Percentiles rank a stretch among this genome's conserved stretches.
phyloP scores from a whole-genome alignment of 768 basidiomycete genomes.

The Kondoa subrosea region DNA sequence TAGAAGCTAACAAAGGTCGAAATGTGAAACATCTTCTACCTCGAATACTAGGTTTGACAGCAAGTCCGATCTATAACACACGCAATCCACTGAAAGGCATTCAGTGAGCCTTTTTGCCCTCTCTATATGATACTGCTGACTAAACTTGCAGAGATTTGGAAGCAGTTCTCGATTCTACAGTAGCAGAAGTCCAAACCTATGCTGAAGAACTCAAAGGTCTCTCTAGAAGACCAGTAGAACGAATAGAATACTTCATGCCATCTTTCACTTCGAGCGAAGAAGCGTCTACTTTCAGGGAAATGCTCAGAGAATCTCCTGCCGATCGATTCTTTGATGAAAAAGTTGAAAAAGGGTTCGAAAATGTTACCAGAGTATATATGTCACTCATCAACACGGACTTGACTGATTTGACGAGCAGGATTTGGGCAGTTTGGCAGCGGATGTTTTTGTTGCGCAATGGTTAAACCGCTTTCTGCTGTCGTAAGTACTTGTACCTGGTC shows the following conservation, averaged over 20 bases:
- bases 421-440: neutral
- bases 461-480: neutral
- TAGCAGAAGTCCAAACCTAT: neutral
- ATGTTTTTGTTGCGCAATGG: neutral
- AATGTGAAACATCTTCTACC: neutral
- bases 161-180: neutral
- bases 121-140: neutral
- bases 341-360: neutral
- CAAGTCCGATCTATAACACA: neutral
- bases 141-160: neutral
- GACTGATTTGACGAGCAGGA: neutral
- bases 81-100: neutral
- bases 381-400: neutral
- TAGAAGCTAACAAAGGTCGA: neutral
- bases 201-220: neutral
- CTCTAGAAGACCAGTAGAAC: neutral
- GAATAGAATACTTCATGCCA: neutral
- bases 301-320: neutral
- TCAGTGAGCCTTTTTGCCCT: neutral
- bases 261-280: neutral
- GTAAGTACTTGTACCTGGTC: neutral
- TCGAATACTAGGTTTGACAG: conserved; percentile 1
- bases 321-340: neutral
- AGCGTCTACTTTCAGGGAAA: neutral
- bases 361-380: neutral